These are phyloP conservation scores for Ogataea angusta DNA, from an alignment of 805 yeast species.

Conservation along the genomic window DNA sequence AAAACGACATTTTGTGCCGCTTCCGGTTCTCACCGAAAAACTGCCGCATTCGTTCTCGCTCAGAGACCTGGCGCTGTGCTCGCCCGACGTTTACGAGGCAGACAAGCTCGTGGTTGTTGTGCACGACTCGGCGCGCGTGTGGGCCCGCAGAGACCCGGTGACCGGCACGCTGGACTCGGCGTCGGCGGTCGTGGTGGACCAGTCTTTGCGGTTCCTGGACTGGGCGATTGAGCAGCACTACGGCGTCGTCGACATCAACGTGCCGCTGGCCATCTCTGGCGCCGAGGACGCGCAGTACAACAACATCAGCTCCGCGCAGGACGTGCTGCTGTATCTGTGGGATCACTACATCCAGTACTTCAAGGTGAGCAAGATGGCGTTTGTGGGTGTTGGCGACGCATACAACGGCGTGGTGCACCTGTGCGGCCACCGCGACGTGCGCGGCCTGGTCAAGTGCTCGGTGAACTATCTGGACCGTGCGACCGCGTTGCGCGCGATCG, in stretches of 20 bases:
- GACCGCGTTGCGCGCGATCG: slow-evolving; percentile 68
- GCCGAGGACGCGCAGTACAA: slow-evolving; percentile 52
- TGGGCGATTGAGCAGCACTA: slow-evolving; percentile 59
- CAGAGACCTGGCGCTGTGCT: slow-evolving; percentile 67
- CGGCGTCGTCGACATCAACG: slow-evolving; percentile 81
- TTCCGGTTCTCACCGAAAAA: slow-evolving; percentile 56
- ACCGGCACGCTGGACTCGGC: slow-evolving; percentile 75
- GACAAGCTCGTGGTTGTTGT: slow-evolving; percentile 66
- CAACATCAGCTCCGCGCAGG: slow-evolving; percentile 69
- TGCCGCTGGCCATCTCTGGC: slow-evolving; percentile 57
- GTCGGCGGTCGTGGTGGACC: slow-evolving; percentile 72
- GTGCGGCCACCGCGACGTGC: slow-evolving; percentile 75
- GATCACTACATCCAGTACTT: slow-evolving; percentile 84
- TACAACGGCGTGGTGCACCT: slow-evolving; percentile 83
- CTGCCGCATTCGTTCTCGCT: slow-evolving; percentile 45
- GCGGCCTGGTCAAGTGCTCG: slow-evolving; percentile 62
- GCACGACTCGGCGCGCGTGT: slow-evolving; percentile 89
- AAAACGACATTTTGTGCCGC: slow-evolving; percentile 54
- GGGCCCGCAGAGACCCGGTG: slow-evolving; percentile 81
- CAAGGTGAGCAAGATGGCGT: slow-evolving; percentile 63
- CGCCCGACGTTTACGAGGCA: slow-evolving; percentile 62
- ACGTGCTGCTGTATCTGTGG: slow-evolving; percentile 77
- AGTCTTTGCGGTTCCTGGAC: slow-evolving; percentile 64
- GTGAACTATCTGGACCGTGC: slow-evolving; percentile 66
- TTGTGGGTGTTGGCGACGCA: slow-evolving; percentile 88